phyloP scores from a whole-genome alignment of 2,329 filamentous ascomycete genomes.

The Teratosphaeria viscida region DNA sequence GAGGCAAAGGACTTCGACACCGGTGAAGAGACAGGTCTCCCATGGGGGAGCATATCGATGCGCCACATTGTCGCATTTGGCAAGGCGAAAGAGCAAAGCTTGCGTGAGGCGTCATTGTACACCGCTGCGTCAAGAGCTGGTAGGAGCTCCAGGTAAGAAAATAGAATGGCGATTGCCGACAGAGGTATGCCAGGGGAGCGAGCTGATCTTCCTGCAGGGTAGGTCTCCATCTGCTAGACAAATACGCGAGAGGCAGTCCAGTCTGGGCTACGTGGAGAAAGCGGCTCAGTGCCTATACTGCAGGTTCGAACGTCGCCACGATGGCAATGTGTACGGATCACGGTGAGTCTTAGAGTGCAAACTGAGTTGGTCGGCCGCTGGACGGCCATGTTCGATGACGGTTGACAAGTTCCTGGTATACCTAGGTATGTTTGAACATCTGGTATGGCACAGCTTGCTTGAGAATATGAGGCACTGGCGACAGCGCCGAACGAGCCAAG shows the following conservation, averaged over 20 bases:
- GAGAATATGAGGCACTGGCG: background rate
- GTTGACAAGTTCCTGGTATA: background rate
- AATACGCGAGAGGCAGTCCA: conserved; percentile 28
- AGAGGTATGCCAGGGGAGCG: conserved; percentile 7
- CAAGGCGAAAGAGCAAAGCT: conserved; percentile 35
- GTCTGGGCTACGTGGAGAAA: conserved; percentile 16
- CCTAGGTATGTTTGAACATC: background rate
- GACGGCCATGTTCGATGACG: background rate
- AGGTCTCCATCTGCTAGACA: conserved; percentile 30
- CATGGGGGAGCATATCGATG: conserved; percentile 62
- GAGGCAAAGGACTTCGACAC: conserved; percentile 45
- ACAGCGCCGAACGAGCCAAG: background rate
- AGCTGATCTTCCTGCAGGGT: conserved; percentile 20
- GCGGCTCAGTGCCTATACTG: background rate
- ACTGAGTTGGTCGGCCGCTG: background rate
- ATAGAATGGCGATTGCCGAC: conserved; percentile 7
- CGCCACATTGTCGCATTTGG: conserved; percentile 39
- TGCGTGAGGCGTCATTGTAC: conserved; percentile 30
- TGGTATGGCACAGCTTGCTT: background rate
- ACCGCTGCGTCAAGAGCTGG: conserved; percentile 27
- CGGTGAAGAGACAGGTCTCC: conserved; percentile 53
- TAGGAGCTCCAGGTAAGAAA: conserved; percentile 29
- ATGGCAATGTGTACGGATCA: background rate
- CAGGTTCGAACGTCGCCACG: background rate
- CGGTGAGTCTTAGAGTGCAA: background rate